Percentiles rank a stretch among this genome's conserved stretches.
Evolutionary conservation across 768 basidiomycete species (phyloP).

Genomic region (Inosperma sp.): DNA sequence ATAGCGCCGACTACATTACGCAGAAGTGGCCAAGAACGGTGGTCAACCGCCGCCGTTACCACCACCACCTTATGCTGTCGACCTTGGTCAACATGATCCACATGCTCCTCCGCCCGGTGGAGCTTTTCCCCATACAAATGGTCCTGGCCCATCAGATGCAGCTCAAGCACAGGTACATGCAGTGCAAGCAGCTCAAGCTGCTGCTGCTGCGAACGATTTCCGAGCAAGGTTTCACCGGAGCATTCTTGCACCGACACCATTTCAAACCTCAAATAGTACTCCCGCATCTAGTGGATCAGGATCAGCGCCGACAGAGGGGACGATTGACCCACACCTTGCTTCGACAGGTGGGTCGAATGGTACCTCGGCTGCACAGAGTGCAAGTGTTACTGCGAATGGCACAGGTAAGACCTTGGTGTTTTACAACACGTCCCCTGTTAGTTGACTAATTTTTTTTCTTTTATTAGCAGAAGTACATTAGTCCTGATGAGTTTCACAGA

Average conservation of each 20-base stretch:
- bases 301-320: conserved; percentile 18
- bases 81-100: conserved; percentile 25
- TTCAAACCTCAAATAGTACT: conserved; percentile 34
- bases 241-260: conserved; percentile 57
- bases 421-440: background rate
- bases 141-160: conserved; percentile 25
- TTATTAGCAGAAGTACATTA: background rate
- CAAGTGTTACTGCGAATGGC: conserved; percentile 10
- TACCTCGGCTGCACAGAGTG: conserved; percentile 5
- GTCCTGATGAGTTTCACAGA: background rate
- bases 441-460: background rate
- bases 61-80: conserved; percentile 28
- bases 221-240: conserved; percentile 63
- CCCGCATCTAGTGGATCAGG: conserved; percentile 25
- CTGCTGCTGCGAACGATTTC: conserved; percentile 44
- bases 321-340: conserved; percentile 36
- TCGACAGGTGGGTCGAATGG: conserved; percentile 3
- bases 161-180: conserved; percentile 16
- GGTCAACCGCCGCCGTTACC: conserved; percentile 28
- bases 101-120: conserved; percentile 18
- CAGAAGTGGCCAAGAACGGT: conserved; percentile 35
- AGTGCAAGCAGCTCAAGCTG: conserved; percentile 11
- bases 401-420: conserved; percentile 16
- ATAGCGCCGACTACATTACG: conserved; percentile 42
- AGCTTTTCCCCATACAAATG: conserved; percentile 23